Base-by-base conservation (phyloP, 2,329 filamentous ascomycete genomes). In the Ampelomyces quisqualis region DNA sequence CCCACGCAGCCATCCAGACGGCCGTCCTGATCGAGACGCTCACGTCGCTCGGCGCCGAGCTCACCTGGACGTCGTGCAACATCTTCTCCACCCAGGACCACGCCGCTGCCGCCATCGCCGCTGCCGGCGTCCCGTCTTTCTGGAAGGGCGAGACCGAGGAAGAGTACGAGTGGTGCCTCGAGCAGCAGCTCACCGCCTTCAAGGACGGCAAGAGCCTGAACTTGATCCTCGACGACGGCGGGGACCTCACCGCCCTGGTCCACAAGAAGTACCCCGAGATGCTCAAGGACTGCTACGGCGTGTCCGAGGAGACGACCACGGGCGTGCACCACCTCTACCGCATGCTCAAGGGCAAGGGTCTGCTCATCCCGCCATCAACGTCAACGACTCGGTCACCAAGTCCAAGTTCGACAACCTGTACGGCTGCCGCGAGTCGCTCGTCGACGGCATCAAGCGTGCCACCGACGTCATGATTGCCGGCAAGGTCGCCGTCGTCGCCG, bases 331-430 rank as follows among this genome's bases (percentile, higher is more conserved):
- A 97, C 81, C 82, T 98, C 50, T 98, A 97, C 87, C 83, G 84
- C 71, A 96, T 96, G 90, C 78, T 97, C 73, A 96, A 76, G 73
- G 70, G 73, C 68, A 81, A 82, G 72, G 70, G 70, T 44, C 89
- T 97, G 56, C 85, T 95, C 52, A 88, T 95, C 58, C 93, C 60
- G 81, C 91, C 75, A 70, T 97, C 85, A 98, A 98, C 76, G 91
- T 98, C 81, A 97, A 98, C 80, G 91, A 98, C 84, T 90, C 87
- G 46, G 91, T 98, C 71, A 98, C 93, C 76, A 98, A 97, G 86
- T 95, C 90, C 77, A 98, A 98, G 84, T 98, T 98, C 73, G 93
- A 97, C 84, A 98, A 98, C 85, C 79, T 97, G 58, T 98, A 97
- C 83, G 91, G 93, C 70, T 97, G 93, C 89, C 86, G 90, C 72